phyloP scores from a whole-genome alignment of 257 asterid species.

The Cruciata laevipes region DNA sequence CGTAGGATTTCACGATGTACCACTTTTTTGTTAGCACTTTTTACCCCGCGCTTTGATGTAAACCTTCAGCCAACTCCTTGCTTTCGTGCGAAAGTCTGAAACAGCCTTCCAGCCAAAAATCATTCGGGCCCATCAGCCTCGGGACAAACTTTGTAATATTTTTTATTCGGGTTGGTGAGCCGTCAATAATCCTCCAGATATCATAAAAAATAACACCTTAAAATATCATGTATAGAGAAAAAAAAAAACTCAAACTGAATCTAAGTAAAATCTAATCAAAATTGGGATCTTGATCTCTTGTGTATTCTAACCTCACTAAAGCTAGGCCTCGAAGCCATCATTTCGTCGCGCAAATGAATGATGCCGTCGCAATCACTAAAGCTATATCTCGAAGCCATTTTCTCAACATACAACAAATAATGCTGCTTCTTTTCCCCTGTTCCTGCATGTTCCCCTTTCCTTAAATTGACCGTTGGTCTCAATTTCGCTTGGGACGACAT shows the following conservation, averaged over 20 bases:
- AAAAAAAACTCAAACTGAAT: not conserved
- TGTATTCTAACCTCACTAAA: slow-evolving; percentile 2
- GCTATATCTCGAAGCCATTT: slow-evolving; percentile 63
- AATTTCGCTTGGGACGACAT: slow-evolving; percentile 56
- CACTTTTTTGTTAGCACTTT: no score
- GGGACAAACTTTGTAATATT: no score
- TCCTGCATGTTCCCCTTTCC: slow-evolving; percentile 30
- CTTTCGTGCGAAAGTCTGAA: no score
- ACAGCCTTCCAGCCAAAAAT: no score
- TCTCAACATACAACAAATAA: slow-evolving; percentile 37
- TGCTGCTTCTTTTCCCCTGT: slow-evolving; percentile 35
- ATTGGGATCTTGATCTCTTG: not conserved
- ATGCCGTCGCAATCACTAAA: slow-evolving; percentile 61
- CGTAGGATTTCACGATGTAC: no score
- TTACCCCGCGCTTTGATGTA: no score
- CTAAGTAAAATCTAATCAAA: not conserved
- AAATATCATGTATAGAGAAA: not conserved
- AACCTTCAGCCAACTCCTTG: no score
- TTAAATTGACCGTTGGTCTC: slow-evolving; percentile 63
- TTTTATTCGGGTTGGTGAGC: no score
- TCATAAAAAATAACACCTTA: no score
- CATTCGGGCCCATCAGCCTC: no score
- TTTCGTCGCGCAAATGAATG: slow-evolving; percentile 33
- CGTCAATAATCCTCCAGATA: no score
- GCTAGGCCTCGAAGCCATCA: slow-evolving; percentile 5